Evolutionary conservation across 1,284 basidiomycete genomes (phyloP).

Genomic region (Ceratobasidium sp.): DNA sequence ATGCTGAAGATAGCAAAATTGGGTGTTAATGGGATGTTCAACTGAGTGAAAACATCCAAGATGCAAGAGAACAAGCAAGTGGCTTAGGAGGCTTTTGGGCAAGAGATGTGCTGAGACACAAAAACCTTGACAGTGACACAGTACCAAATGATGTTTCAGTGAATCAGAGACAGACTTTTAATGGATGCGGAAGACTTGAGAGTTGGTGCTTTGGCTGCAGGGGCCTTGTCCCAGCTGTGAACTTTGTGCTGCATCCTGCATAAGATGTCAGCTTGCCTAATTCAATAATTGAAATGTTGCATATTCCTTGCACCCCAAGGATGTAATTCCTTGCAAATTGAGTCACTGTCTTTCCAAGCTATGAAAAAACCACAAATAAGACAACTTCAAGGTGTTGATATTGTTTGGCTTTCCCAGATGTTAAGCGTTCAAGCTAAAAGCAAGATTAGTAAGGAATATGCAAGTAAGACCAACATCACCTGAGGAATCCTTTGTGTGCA

Average conservation of each 20-base stretch:
- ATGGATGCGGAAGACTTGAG: background rate
- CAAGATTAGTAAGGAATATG: background rate
- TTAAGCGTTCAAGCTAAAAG: background rate
- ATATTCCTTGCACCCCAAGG: background rate
- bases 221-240: background rate
- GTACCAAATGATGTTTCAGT: background rate
- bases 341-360: background rate
- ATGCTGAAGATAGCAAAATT: background rate
- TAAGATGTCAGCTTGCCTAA: background rate
- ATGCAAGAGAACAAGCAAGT: background rate
- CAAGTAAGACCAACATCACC: background rate
- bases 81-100: background rate
- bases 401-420: background rate
- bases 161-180: background rate
- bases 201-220: background rate
- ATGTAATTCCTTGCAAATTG: background rate
- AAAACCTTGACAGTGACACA: background rate
- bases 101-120: background rate
- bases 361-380: background rate
- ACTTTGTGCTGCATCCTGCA: background rate
- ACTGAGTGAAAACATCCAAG: background rate
- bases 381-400: background rate
- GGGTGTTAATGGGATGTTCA: background rate
- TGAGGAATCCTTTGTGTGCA: background rate
- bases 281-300: background rate